phyloP scores from a whole-genome alignment of 1,284 basidiomycete genomes.

The Cryptococcus sp. region DNA sequence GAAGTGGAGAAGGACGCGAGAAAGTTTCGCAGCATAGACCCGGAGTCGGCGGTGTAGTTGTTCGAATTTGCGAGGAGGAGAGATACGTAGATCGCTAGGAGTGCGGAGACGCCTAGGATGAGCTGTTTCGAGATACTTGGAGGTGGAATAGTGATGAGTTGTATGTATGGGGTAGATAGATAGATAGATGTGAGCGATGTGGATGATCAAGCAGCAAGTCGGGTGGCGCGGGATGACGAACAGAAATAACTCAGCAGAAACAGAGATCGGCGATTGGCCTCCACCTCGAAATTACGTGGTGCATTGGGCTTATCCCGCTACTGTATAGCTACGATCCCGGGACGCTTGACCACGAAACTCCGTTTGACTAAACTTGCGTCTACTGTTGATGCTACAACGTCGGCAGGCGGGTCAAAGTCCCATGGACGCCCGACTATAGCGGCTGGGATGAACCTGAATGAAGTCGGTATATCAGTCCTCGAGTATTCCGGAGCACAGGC shows the following conservation, averaged over 20 bases:
- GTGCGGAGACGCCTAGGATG: no score
- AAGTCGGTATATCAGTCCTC: no score
- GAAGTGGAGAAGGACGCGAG: conserved; percentile 26
- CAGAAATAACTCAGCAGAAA: not conserved
- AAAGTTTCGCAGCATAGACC: conserved; percentile 19
- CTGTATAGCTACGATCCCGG: not conserved
- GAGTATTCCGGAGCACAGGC: no score
- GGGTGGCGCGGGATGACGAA: conserved; percentile 4
- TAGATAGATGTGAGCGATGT: no score
- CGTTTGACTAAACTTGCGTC: not conserved
- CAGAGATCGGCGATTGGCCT: not conserved
- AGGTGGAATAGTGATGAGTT: no score
- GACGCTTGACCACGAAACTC: conserved; percentile 1
- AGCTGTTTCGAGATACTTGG: no score
- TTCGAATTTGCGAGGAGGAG: no score
- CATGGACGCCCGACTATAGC: conserved; percentile 27
- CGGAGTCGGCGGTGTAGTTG: no score
- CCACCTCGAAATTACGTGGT: not conserved
- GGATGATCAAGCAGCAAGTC: not conserved
- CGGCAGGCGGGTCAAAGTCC: conserved; percentile 19
- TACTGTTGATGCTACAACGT: no score
- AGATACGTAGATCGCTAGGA: no score
- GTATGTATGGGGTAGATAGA: no score
- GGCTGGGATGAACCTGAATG: conserved; percentile 25
- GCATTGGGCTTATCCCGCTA: not conserved